Base-by-base conservation (phyloP, 306 rosid genomes). In the Quercus rubra region DNA sequence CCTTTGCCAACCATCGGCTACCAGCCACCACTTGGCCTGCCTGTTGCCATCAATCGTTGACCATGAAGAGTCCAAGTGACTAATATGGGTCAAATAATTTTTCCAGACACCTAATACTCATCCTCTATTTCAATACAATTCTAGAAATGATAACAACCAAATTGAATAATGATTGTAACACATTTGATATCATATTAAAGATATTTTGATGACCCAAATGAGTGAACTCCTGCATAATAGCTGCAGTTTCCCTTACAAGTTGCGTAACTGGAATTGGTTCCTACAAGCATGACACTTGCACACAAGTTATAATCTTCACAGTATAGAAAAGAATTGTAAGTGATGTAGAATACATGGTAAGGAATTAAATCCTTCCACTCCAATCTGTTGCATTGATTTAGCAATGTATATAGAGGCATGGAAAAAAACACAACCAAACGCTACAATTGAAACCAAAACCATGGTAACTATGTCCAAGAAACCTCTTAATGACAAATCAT, bases 191-290 rank as follows among this genome's bases (percentile, higher is more conserved):
- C 38, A 54, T 12, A 70, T 1, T 7, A 28, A 77, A 55, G 38
- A 80, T 73, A 49, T 55, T 54, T 11, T 82, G 82, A 51, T 84
- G 89, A 95, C 98, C 98, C 99, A 52, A 94, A 93, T 95, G 99
- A 80, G 99, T 92, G 81, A 95, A 95, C 83, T 95, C 99, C 88
- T 95, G 96, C 99, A 95, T 95, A 70, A 93, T 96, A 55, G 98
- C 96, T 10, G 97, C 99, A 69, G 91, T 93, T 89, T 95, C 98
- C 92, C 98, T 90, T 27, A 95, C 97, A 81, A 95, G 99, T 74
- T 95, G 99, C 31, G 99, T 91, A 73, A 93, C 99, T 52, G 96
- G 98, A 83, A 95, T 95, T 25, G 93, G 93, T 85, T 93, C 99
- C 98, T 95, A 83, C 75, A 85, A 81, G 25, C 38, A 68, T 46